Percentiles rank a stretch among this genome's conserved stretches.
Conservation (phyloP, 148 eudicot species). For the Diospyros kaki region DNA sequence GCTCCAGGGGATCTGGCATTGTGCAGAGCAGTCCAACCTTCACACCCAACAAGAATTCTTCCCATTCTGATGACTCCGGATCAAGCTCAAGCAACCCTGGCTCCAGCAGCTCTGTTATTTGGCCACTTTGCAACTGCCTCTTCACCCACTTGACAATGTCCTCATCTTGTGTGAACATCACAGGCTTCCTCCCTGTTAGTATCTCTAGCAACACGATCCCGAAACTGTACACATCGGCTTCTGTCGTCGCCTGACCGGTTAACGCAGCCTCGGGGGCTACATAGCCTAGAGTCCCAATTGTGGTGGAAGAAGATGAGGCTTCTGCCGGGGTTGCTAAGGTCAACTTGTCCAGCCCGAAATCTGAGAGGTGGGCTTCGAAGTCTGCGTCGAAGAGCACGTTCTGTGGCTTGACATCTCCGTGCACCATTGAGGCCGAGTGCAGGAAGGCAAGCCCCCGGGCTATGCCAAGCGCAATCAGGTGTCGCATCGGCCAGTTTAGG, state of each 20-base stretch:
- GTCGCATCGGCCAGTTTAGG: slow-evolving; percentile 88
- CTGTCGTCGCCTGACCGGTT: slow-evolving; percentile 42
- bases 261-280: slow-evolving; percentile 54
- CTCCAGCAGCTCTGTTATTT: slow-evolving; percentile 57
- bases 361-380: slow-evolving; percentile 84
- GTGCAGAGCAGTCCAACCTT: slow-evolving; percentile 81
- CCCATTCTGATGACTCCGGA: slow-evolving; percentile 90
- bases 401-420: slow-evolving; percentile 75
- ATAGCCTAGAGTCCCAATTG: slow-evolving; percentile 65
- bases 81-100: slow-evolving; percentile 79
- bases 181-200: slow-evolving; percentile 64
- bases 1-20: slow-evolving; percentile 57
- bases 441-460: slow-evolving; percentile 79
- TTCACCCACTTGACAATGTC: slow-evolving; percentile 89
- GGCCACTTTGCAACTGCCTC: slow-evolving; percentile 68
- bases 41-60: slow-evolving; percentile 79
- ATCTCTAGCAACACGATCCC: slow-evolving; percentile 76
- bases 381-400: slow-evolving; percentile 77
- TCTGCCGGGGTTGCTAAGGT: slow-evolving; percentile 29
- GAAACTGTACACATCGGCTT: slow-evolving; percentile 70
- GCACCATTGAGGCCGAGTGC: slow-evolving; percentile 48
- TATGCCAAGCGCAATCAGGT: slow-evolving; percentile 71
- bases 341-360: slow-evolving; percentile 63
- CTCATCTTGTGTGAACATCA: slow-evolving; percentile 76
- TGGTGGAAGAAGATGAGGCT: slow-evolving; percentile 48